These are phyloP conservation scores for Camellia lanceoleosa DNA, from an alignment of 148 eudicot species.

Conservation along the genomic window DNA sequence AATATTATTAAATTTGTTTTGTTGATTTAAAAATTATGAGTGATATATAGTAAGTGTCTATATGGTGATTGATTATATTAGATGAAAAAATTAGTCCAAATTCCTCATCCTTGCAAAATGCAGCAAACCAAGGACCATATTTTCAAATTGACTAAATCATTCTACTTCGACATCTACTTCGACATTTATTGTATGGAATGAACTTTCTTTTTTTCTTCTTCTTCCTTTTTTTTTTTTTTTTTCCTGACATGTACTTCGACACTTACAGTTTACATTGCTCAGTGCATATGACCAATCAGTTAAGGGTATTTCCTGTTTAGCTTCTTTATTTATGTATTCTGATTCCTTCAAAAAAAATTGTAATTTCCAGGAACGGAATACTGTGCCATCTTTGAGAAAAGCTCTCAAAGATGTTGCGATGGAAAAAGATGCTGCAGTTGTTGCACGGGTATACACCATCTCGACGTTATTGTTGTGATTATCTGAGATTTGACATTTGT, in stretches of 20 bases:
- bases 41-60: background rate
- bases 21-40: background rate
- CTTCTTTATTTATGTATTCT: background rate
- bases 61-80: background rate
- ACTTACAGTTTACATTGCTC: background rate
- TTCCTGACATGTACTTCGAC: background rate
- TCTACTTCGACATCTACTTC: too few relatives aligned
- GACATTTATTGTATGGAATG: too few relatives aligned
- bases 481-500: background rate
- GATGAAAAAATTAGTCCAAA: background rate
- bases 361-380: conserved; percentile 66
- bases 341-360: background rate
- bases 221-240: background rate
- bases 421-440: conserved; percentile 99
- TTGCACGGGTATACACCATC: conserved; percentile 64
- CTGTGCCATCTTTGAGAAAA: conserved; percentile 84
- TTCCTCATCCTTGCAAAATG: background rate
- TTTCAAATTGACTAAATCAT: background rate
- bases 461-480: background rate
- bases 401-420: conserved; percentile 93
- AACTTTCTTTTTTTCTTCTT: background rate
- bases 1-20: background rate
- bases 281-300: background rate
- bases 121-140: background rate
- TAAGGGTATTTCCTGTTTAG: background rate